Conservation (phyloP, 2,329 filamentous ascomycete species). For the Didymella lethalis region DNA sequence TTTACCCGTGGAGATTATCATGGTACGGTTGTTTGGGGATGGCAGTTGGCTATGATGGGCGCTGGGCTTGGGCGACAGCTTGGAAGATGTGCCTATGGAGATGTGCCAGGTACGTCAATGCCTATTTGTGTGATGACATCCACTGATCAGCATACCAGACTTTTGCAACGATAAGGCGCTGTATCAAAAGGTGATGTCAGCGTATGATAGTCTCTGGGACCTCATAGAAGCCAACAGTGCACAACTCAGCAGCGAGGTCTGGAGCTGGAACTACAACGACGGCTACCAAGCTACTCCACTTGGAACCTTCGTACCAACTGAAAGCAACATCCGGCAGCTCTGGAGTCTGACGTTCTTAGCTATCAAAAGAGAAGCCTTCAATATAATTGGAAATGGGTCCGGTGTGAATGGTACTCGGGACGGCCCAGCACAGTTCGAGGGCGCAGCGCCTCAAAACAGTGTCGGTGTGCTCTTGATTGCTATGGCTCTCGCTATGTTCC, state of each 20-base stretch:
- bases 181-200: slow-evolving; percentile 54
- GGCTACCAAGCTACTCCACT: slow-evolving; percentile 61
- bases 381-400: not conserved
- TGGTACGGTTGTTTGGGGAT: slow-evolving; percentile 71
- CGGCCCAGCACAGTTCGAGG: not conserved
- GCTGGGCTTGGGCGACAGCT: slow-evolving; percentile 67
- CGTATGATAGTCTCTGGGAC: slow-evolving; percentile 69
- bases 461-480: not conserved
- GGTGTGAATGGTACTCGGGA: not conserved
- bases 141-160: slow-evolving; percentile 38
- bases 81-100: slow-evolving; percentile 55
- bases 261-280: slow-evolving; percentile 66
- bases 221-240: slow-evolving; percentile 63
- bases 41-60: slow-evolving; percentile 71
- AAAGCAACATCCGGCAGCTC: slow-evolving; percentile 64
- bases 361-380: slow-evolving; percentile 54
- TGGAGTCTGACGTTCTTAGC: slow-evolving; percentile 68
- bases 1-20: slow-evolving; percentile 69
- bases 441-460: not conserved
- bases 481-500: not conserved
- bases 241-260: slow-evolving; percentile 66
- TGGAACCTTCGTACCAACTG: slow-evolving; percentile 59
- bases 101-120: not conserved
- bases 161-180: slow-evolving; percentile 61
- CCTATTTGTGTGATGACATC: not conserved